Evolutionary conservation across 306 rosid genomes (phyloP).

Genomic region (Prunus davidiana): DNA sequence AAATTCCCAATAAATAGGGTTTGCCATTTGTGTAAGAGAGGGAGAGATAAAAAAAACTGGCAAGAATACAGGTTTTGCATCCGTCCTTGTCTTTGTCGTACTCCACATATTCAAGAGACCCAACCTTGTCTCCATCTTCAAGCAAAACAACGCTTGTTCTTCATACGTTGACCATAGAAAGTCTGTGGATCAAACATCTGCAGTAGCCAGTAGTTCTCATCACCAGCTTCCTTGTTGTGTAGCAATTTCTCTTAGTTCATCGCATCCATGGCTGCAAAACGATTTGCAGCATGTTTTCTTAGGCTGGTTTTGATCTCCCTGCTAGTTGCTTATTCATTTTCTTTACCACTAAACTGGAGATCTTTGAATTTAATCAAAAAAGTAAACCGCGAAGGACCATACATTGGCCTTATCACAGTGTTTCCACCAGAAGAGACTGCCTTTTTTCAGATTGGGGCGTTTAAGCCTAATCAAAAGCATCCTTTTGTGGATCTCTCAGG

Average conservation of each 20-base stretch:
- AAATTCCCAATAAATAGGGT: too few species aligned
- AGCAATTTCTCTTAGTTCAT: background rate
- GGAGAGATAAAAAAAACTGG: too few species aligned
- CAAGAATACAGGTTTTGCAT: too few species aligned
- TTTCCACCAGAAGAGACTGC: conserved; percentile 36
- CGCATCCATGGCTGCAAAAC: background rate
- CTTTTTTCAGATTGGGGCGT: conserved; percentile 28
- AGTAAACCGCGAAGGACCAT: conserved; percentile 35
- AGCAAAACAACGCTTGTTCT: too few species aligned
- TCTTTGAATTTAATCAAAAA: conserved; percentile 5
- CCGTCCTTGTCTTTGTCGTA: too few species aligned
- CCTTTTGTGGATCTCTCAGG: conserved; percentile 48
- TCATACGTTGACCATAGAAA: too few species aligned
- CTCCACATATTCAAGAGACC: too few species aligned
- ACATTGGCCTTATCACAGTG: conserved; percentile 44
- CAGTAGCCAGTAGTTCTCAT: background rate
- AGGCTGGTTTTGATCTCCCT: conserved; percentile 7
- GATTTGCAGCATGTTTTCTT: background rate
- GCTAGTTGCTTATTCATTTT: conserved; percentile 1
- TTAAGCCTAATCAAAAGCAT: conserved; percentile 29
- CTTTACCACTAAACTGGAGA: conserved; percentile 17
- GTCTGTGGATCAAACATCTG: background rate
- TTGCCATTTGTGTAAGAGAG: too few species aligned
- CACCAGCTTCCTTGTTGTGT: background rate
- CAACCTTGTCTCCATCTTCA: too few species aligned